phyloP scores from a whole-genome alignment of 805 yeast genomes.

The Candida orba region DNA sequence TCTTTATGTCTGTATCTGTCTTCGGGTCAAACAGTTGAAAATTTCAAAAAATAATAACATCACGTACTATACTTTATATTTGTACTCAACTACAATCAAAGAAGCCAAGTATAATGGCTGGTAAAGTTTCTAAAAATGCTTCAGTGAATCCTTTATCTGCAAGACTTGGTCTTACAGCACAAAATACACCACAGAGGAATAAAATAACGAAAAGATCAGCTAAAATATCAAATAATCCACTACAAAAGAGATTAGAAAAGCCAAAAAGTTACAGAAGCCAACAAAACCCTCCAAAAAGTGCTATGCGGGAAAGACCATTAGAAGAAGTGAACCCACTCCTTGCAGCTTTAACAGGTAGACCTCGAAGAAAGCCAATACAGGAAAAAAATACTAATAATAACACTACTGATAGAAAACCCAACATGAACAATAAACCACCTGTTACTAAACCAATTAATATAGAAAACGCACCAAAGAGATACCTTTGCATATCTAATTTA shows the following conservation, averaged over 20 bases:
- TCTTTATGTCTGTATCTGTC: not conserved
- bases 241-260: not conserved
- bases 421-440: not conserved
- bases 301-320: not conserved
- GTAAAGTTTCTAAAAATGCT: not conserved
- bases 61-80: too few relatives aligned
- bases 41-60: too few relatives aligned
- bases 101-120: not conserved
- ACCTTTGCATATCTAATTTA: constrained; percentile 25
- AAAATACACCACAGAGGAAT: not conserved
- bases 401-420: not conserved
- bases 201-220: not conserved
- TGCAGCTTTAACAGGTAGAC: not conserved
- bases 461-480: constrained; percentile 18
- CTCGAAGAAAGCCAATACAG: not conserved
- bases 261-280: not conserved
- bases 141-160: not conserved
- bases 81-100: too few relatives aligned
- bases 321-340: not conserved
- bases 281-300: not conserved
- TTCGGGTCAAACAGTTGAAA: too few relatives aligned
- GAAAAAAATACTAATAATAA: too few relatives aligned
- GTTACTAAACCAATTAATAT: constrained; percentile 6
- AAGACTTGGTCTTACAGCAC: not conserved
- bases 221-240: not conserved